Evolutionary conservation across 371 early-diverging fungal genomes (phyloP).

Genomic region (Circinella umbellata): DNA sequence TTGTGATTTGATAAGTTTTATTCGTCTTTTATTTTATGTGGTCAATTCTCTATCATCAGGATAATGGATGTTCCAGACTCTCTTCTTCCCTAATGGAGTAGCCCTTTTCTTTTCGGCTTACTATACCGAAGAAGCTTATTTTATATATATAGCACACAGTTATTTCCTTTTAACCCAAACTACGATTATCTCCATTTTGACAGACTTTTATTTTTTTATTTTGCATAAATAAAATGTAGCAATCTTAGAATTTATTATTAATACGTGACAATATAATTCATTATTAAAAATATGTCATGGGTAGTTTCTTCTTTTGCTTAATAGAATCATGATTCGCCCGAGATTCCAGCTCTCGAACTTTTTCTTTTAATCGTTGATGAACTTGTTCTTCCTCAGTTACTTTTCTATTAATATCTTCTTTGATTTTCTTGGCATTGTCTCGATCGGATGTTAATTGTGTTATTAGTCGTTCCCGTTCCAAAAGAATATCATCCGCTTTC

Average conservation of each 20-base stretch:
- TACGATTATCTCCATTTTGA: no score
- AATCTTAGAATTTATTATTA: no score
- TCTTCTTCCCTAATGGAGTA: no score
- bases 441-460: not conserved
- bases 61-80: not conserved
- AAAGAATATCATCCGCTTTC: conserved; percentile 14
- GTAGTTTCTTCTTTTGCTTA: not conserved
- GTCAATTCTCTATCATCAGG: conserved; percentile 4
- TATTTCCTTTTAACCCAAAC: no score
- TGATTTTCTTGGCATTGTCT: not conserved
- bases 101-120: not conserved
- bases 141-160: no score
- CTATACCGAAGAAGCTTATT: no score
- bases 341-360: conserved; percentile 18
- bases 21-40: no score
- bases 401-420: conserved; percentile 1
- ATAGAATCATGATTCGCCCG: conserved; percentile 1
- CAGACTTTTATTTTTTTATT: no score
- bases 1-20: not conserved
- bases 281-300: not conserved
- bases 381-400: conserved; percentile 8
- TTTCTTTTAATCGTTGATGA: conserved; percentile 13
- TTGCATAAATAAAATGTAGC: no score
- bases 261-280: not conserved
- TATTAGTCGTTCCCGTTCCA: conserved; percentile 16